Base-by-base conservation (phyloP, 1,139 yeast genomes). In the Debaryomyces subglobosus region DNA sequence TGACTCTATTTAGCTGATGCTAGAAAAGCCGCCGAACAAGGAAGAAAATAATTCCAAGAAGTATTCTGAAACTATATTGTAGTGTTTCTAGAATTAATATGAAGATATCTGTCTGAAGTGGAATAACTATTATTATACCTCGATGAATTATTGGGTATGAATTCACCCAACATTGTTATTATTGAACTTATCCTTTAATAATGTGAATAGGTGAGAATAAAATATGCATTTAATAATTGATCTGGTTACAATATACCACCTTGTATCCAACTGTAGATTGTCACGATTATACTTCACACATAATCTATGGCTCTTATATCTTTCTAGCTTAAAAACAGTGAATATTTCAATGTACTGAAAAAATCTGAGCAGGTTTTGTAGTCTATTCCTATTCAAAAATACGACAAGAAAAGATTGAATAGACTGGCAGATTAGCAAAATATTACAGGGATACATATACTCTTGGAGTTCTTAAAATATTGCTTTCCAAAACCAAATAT, bases 1-100 rank as follows among this genome's bases (percentile, higher is more conserved):
- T 32, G 35, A 45, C 50, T 18, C 25, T 10, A 39, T 25, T 38
- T 53, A 42, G 90, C 90, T 29, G 86, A 85, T 61, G 89, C 86
- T 38, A 76, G 74, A 58, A 84, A 77, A 59, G 84, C 82, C 30
- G 84, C 78, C 1, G 47, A 30, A 13, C 41, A 30, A 18, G 39
- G 41, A 21, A 40, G 38, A 20, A 24, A 23, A 27, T 24, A 30
- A 38, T 39, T 16, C 3, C 5, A 32, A 32, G 18, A 16, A 1
- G 10, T 9, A 15, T 15, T 32, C 20, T 9, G 20, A 16, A 13
- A 32, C 5, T 16, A 15, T 32, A 8, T 6, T 32, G 12, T 32
- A 15, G 35, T 32, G 12, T 6, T 32, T 13, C 34, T 32, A 32
- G 20, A 15, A 4, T 15, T 5, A 32, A 15, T 15, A 32, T 0